These are phyloP conservation scores for Aspergillus oerlinghausenensis DNA, from an alignment of 2,329 filamentous ascomycete species.

Conservation along the genomic window DNA sequence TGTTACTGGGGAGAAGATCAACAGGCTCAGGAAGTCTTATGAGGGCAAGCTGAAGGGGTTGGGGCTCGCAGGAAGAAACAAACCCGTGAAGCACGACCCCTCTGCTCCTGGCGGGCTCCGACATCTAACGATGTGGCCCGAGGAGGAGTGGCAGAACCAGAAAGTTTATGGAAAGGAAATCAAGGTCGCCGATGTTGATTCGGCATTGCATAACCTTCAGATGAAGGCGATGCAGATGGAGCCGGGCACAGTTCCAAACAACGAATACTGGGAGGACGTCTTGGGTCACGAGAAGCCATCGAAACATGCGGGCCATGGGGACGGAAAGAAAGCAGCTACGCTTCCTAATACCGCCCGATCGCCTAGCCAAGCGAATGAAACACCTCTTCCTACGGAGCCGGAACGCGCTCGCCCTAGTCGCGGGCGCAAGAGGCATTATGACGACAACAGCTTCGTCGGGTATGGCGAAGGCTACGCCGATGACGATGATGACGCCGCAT, in stretches of 20 bases:
- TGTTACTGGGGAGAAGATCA: constrained; percentile 60
- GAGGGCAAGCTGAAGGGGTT: constrained; percentile 48
- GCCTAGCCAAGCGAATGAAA: constrained; percentile 24
- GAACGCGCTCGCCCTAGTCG: constrained; percentile 41
- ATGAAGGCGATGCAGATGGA: constrained; percentile 46
- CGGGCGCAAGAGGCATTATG: constrained; percentile 47
- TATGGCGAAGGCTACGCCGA: constrained; percentile 49
- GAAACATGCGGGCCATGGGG: constrained; percentile 28
- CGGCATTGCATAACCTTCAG: constrained; percentile 38
- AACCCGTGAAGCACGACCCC: constrained; percentile 43
- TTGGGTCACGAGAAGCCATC: constrained; percentile 45
- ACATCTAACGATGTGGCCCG: constrained; percentile 44
- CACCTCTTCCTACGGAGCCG: constrained; percentile 26
- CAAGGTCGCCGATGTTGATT: constrained; percentile 39
- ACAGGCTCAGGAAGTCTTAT: constrained; percentile 55
- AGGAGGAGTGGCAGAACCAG: constrained; percentile 49
- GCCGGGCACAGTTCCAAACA: constrained; percentile 42
- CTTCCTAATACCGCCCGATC: constrained; percentile 21
- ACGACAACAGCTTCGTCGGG: constrained; percentile 48
- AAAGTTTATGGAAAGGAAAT: constrained; percentile 46
- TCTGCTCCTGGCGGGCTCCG: constrained; percentile 35
- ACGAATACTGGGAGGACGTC: constrained; percentile 46
- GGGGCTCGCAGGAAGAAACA: constrained; percentile 45
- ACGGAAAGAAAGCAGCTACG: constrained; percentile 24
- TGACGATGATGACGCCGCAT: constrained; percentile 42